phyloP scores from a whole-genome alignment of 345 rosid species.

The Hevea brasiliensis region DNA sequence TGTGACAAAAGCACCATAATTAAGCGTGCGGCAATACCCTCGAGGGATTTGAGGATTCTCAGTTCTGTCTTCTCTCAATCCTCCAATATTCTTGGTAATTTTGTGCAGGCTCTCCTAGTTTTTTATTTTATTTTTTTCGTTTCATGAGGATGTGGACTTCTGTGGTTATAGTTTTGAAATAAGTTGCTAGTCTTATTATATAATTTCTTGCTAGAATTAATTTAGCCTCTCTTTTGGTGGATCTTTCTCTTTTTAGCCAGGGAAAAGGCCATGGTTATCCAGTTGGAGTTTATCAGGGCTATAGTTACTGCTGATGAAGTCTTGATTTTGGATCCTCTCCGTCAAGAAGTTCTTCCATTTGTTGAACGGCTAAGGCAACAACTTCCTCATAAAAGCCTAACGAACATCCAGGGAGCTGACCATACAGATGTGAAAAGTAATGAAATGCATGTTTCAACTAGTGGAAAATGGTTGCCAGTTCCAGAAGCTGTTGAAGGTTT shows the following conservation, averaged over 20 bases:
- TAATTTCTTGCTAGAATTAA: too few relatives aligned
- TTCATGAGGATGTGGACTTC: too few relatives aligned
- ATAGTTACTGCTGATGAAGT: conserved; percentile 86
- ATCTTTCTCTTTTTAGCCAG: conserved; percentile 50
- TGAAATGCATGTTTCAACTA: too few relatives aligned
- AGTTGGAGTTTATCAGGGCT: conserved; percentile 75
- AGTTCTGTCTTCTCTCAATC: conserved; percentile 89
- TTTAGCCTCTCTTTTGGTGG: neutral
- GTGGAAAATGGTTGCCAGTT: conserved; percentile 47
- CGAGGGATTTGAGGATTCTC: conserved; percentile 91
- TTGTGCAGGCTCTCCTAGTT: too few relatives aligned
- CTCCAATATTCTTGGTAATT: conserved; percentile 69
- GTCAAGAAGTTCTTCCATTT: conserved; percentile 68
- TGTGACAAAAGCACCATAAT: conserved; percentile 78
- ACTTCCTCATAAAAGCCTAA: conserved; percentile 47
- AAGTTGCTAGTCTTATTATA: too few relatives aligned
- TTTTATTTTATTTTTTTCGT: too few relatives aligned
- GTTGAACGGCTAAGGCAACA: conserved; percentile 76
- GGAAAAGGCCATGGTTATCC: conserved; percentile 87
- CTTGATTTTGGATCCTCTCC: conserved; percentile 69
- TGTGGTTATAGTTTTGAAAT: too few relatives aligned
- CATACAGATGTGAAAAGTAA: too few relatives aligned
- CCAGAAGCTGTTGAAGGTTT: conserved; percentile 73
- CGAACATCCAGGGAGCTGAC: conserved; percentile 37
- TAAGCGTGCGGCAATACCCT: conserved; percentile 68